Evolutionary conservation across 2,329 filamentous ascomycete genomes (phyloP), one percentile per base, ranked within the genome.

Genomic region (Sarocladium kiliense): DNA sequence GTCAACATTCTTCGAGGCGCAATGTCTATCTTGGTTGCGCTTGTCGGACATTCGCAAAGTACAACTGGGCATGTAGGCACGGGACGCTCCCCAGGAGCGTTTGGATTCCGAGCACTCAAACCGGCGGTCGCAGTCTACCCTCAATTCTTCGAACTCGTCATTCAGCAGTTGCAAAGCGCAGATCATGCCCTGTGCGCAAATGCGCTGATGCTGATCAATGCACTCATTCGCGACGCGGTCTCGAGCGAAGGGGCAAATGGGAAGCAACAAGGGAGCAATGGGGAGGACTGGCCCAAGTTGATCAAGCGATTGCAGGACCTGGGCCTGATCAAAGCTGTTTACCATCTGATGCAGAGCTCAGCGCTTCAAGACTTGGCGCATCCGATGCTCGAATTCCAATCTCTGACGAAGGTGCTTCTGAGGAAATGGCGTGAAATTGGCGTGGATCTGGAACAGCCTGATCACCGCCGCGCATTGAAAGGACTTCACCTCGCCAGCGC

Each of bases 1-100:
- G 94, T 99, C 72, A 99, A 99, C 69, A 97, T 97, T 66, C 84
- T 99, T 58, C 85, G 94, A 60, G 94, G 94, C 64, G 93, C 93
- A 65, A 96, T 99, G 89, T 93, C 91, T 47, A 95, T 99, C 58
- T 81, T 99, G 55, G 93, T 96, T 47, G 91, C 92, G 12, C 87
- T 97, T 56, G 93, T 99, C 54, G 88, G 91, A 59, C 88, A 95
- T 71, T 91, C 91, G 26, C 85, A 90, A 66, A 82, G n/a, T 18
- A 32, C 36, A 26, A 26, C 9, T 23, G 42, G 32, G 45, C 65
- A 71, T 49, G 73, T 63, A 25, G 62, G 59, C 54, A 60, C 68
- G 19, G 68, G 68, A 30, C 62, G 59, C 44, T 66, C 72, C 1
- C 80, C 85, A 2, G 84, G 84, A 19, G 79, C 81, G 18, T 95